phyloP scores from a whole-genome alignment of 1,284 basidiomycete genomes.

The Trametes hirsuta region DNA sequence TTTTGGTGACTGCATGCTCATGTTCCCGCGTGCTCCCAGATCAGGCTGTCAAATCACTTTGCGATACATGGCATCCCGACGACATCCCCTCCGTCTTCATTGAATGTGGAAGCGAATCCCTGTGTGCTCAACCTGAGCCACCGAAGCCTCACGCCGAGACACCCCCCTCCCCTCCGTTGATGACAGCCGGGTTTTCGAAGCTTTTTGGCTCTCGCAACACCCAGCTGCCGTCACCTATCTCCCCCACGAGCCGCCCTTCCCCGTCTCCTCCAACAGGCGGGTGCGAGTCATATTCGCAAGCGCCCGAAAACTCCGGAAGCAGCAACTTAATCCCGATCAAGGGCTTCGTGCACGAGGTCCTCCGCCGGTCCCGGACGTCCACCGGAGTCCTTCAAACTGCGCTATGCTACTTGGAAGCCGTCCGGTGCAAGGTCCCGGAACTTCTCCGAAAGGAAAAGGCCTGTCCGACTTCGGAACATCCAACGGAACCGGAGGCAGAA shows the following conservation, averaged over 20 bases:
- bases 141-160: conserved; percentile 21
- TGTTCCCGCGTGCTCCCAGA: conserved; percentile 45
- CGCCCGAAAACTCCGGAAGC: conserved; percentile 24
- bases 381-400: conserved; percentile 77
- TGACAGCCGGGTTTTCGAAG: conserved; percentile 25
- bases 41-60: conserved; percentile 74
- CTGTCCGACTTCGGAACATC: conserved; percentile 32
- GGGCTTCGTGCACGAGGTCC: conserved; percentile 76
- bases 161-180: conserved; percentile 4
- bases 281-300: conserved; percentile 23
- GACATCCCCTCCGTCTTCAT: conserved; percentile 66
- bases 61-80: conserved; percentile 75
- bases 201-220: conserved; percentile 36
- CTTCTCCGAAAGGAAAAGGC: conserved; percentile 54
- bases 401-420: conserved; percentile 77
- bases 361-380: conserved; percentile 75
- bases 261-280: conserved; percentile 26
- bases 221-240: conserved; percentile 53
- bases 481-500: conserved; percentile 45
- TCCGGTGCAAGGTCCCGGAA: conserved; percentile 66
- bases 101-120: conserved; percentile 20
- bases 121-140: conserved; percentile 23
- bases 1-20: conserved; percentile 25
- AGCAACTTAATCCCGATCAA: conserved; percentile 59
- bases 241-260: conserved; percentile 43